A percentile compares a stretch with the other conserved stretches of the same genome.
Evolutionary conservation across 2,329 filamentous ascomycete genomes (phyloP).

Genomic region (Paracorniculantispora psalliotae): DNA sequence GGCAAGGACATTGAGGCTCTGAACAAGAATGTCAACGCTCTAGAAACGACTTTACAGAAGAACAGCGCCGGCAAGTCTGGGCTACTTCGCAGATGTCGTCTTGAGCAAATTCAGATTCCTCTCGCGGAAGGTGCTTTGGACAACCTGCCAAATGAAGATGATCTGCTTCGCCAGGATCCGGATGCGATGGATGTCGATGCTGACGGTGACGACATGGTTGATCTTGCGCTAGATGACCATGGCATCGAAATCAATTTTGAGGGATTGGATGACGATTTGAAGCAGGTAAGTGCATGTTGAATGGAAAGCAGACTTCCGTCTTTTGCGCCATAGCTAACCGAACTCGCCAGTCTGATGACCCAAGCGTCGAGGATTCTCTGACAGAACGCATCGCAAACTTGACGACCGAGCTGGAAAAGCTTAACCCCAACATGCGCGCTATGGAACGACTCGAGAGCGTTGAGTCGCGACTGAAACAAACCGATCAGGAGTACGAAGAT

Average conservation of each 20-base stretch:
- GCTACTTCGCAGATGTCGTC: slow-evolving; percentile 79
- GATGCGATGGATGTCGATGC: slow-evolving; percentile 91
- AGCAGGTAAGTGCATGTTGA: slow-evolving; percentile 54
- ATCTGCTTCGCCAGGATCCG: slow-evolving; percentile 67
- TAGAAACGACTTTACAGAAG: slow-evolving; percentile 84
- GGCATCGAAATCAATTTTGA: slow-evolving; percentile 88
- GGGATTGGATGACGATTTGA: slow-evolving; percentile 74
- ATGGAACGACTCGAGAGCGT: slow-evolving; percentile 86
- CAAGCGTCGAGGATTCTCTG: slow-evolving; percentile 68
- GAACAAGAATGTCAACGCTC: slow-evolving; percentile 69
- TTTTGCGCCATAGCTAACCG: slow-evolving; percentile 23
- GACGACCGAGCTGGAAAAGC: slow-evolving; percentile 78
- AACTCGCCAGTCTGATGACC: slow-evolving; percentile 56
- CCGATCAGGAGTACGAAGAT: slow-evolving; percentile 84
- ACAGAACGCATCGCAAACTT: slow-evolving; percentile 73
- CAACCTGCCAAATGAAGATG: slow-evolving; percentile 80
- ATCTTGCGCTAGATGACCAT: slow-evolving; percentile 74
- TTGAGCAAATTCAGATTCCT: slow-evolving; percentile 88
- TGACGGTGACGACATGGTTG: slow-evolving; percentile 55
- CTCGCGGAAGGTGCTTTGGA: slow-evolving; percentile 73
- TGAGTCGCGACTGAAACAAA: slow-evolving; percentile 73
- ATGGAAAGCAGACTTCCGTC: not conserved
- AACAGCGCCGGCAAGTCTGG: slow-evolving; percentile 80
- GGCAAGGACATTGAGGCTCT: slow-evolving; percentile 74
- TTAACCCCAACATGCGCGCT: slow-evolving; percentile 94